phyloP scores from a whole-genome alignment of 2,329 filamentous ascomycete species.

The Hypoxylon sp. region DNA sequence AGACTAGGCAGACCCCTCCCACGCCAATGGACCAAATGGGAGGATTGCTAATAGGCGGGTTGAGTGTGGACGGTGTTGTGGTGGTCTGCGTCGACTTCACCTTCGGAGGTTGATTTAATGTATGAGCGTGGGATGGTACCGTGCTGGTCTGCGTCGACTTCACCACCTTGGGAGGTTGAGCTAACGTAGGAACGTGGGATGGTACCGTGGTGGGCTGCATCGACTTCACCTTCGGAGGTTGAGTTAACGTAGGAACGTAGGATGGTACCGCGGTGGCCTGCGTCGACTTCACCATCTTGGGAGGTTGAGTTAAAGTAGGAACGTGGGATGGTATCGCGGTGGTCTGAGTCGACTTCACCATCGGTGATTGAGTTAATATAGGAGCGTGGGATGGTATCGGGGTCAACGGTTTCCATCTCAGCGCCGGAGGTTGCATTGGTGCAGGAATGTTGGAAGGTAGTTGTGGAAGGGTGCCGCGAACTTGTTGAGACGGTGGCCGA shows the following conservation, averaged over 20 bases:
- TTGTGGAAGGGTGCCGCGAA: neutral
- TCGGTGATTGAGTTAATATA: neutral
- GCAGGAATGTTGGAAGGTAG: neutral
- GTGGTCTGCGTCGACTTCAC: neutral
- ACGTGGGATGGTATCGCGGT: neutral
- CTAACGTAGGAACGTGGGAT: neutral
- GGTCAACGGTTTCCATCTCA: neutral
- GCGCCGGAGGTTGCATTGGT: neutral
- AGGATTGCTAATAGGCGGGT: neutral
- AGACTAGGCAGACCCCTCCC: slow-evolving; percentile 43
- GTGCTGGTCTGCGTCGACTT: slow-evolving; percentile 1
- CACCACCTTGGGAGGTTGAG: slow-evolving; percentile 4
- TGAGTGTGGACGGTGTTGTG: neutral
- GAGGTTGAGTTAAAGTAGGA: neutral
- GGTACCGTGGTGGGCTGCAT: neutral
- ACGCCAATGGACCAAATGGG: slow-evolving; percentile 31
- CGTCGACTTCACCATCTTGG: slow-evolving; percentile 4
- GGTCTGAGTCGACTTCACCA: neutral
- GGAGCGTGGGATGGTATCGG: neutral
- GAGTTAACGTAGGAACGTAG: neutral
- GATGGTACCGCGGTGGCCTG: neutral
- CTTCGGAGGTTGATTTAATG: neutral
- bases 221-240: neutral
- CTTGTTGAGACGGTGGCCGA: neutral
- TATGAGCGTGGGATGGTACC: neutral